A percentile compares a stretch with the other conserved stretches of the same genome.
Conservation (phyloP, 371 early-diverging fungal species). For the Nematocida parisii region DNA sequence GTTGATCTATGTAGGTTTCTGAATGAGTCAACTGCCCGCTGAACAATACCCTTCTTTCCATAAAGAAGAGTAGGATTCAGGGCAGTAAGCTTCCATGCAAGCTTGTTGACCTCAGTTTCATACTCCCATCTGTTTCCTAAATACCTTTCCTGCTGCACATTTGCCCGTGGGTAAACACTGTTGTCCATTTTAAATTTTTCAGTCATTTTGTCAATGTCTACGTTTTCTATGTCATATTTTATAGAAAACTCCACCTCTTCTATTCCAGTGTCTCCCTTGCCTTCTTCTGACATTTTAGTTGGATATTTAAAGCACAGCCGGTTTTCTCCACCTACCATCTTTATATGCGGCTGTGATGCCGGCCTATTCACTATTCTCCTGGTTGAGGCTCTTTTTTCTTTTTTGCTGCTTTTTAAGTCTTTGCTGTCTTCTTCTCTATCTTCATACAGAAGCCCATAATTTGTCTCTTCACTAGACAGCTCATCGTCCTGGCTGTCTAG, state of each 20-base stretch:
- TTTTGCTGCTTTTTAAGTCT: slow-evolving; percentile 47
- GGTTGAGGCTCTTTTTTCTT: slow-evolving; percentile 57
- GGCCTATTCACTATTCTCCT: slow-evolving; percentile 70
- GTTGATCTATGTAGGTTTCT: slow-evolving; percentile 78
- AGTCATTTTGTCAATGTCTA: slow-evolving; percentile 72
- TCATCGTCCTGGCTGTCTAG: slow-evolving; percentile 39
- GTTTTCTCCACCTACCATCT: slow-evolving; percentile 69
- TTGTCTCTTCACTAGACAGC: background rate
- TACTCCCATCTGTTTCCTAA: slow-evolving; percentile 83
- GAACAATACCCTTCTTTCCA: slow-evolving; percentile 82
- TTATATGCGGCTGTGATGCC: slow-evolving; percentile 70
- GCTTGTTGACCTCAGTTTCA: slow-evolving; percentile 79
- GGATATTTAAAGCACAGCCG: slow-evolving; percentile 71
- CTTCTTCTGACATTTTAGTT: slow-evolving; percentile 70
- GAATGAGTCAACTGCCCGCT: slow-evolving; percentile 86
- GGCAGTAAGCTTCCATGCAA: slow-evolving; percentile 82
- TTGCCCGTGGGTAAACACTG: slow-evolving; percentile 81
- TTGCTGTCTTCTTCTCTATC: slow-evolving; percentile 61
- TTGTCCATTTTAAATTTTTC: slow-evolving; percentile 76
- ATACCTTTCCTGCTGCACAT: slow-evolving; percentile 73
- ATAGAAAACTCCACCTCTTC: slow-evolving; percentile 74
- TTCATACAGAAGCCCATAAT: slow-evolving; percentile 29
- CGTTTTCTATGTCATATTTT: slow-evolving; percentile 75
- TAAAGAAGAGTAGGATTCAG: slow-evolving; percentile 77
- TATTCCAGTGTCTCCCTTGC: slow-evolving; percentile 64